Evolutionary conservation across 768 basidiomycete genomes (phyloP).

Genomic region (Amanita rubescens): DNA sequence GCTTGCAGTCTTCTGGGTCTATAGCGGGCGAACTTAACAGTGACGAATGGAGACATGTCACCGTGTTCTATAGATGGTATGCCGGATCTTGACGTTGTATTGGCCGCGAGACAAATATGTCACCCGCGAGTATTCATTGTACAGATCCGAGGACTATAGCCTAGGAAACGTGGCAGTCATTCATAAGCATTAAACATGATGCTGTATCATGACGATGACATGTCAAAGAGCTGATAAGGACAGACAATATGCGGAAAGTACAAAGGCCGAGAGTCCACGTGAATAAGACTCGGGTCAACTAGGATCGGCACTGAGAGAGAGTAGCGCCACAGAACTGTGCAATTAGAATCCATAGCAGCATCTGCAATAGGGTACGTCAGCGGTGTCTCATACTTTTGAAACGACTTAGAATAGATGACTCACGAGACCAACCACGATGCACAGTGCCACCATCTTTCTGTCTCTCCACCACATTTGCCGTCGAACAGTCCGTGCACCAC

Average conservation of each 20-base stretch:
- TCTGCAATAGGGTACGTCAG: constrained; percentile 24
- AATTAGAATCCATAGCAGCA: constrained; percentile 74
- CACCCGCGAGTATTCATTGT: background rate
- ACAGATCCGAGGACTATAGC: background rate
- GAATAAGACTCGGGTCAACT: background rate
- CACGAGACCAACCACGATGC: constrained; percentile 65
- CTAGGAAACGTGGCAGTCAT: background rate
- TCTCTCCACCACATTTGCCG: constrained; percentile 91
- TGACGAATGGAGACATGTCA: background rate
- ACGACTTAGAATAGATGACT: constrained; percentile 22
- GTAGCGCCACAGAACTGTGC: constrained; percentile 89
- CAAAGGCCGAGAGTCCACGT: background rate
- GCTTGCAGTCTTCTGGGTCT: background rate
- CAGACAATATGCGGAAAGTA: background rate
- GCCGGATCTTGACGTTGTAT: background rate
- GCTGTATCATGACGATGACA: background rate
- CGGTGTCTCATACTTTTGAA: no score
- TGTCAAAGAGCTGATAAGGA: background rate
- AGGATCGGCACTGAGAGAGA: constrained; percentile 55
- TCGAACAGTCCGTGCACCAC: constrained; percentile 78
- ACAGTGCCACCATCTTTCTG: constrained; percentile 58
- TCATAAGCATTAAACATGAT: background rate
- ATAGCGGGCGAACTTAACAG: background rate
- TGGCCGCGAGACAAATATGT: background rate
- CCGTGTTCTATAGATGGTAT: background rate